These are phyloP conservation scores for Yamadazyma siamensis DNA, from an alignment of 1,139 yeast genomes.

Conservation along the genomic window DNA sequence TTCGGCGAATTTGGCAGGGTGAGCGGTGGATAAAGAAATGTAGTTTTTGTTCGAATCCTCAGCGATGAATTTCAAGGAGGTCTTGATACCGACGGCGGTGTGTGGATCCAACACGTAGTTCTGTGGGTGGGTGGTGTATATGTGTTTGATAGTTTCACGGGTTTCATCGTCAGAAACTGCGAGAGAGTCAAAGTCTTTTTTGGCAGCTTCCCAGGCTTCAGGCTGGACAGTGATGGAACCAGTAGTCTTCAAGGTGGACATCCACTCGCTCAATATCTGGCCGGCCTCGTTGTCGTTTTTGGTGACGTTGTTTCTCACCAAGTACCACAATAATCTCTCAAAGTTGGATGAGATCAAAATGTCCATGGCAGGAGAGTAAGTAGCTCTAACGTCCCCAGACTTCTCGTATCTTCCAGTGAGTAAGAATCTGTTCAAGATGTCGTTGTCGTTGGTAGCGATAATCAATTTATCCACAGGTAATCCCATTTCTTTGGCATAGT, in stretches of 20 bases:
- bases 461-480: conserved; percentile 82
- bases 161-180: conserved; percentile 80
- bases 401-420: conserved; percentile 82
- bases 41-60: conserved; percentile 47
- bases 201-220: conserved; percentile 63
- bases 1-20: conserved; percentile 96
- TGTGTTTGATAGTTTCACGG: conserved; percentile 65
- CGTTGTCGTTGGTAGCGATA: conserved; percentile 94
- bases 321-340: conserved; percentile 94
- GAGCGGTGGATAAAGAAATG: conserved; percentile 91
- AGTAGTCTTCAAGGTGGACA: conserved; percentile 67
- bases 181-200: conserved; percentile 68
- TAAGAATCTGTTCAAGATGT: conserved; percentile 88
- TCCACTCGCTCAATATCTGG: conserved; percentile 65
- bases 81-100: conserved; percentile 88
- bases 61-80: conserved; percentile 61
- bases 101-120: conserved; percentile 94
- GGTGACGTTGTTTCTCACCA: conserved; percentile 67
- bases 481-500: conserved; percentile 93
- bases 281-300: conserved; percentile 73
- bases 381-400: conserved; percentile 69
- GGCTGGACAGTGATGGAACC: conserved; percentile 76
- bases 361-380: conserved; percentile 98
- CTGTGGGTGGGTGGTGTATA: conserved; percentile 58
- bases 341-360: conserved; percentile 91